These are phyloP conservation scores for Starmerella vaccinii DNA, from an alignment of 805 yeast genomes.

Conservation along the genomic window DNA sequence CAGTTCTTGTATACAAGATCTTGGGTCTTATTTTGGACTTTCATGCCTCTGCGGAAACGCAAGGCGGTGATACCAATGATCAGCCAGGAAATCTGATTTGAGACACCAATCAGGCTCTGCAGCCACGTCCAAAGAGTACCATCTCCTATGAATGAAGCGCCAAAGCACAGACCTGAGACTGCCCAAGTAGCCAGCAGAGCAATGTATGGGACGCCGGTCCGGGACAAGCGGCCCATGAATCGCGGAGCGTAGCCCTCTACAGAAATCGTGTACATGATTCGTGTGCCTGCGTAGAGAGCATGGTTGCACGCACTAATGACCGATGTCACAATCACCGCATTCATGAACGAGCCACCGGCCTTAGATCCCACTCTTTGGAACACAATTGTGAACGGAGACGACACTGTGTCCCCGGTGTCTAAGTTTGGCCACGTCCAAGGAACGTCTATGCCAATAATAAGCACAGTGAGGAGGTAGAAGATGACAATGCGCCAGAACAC, in stretches of 20 bases:
- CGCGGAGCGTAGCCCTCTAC: slow-evolving; percentile 50
- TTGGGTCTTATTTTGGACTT: slow-evolving; percentile 34
- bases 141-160: slow-evolving; percentile 44
- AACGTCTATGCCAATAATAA: slow-evolving; percentile 51
- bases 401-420: slow-evolving; percentile 35
- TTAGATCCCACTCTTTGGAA: slow-evolving; percentile 38
- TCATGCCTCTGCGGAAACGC: slow-evolving; percentile 42
- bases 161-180: slow-evolving; percentile 50
- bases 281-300: slow-evolving; percentile 54
- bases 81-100: slow-evolving; percentile 56
- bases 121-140: slow-evolving; percentile 47
- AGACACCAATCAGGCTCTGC: slow-evolving; percentile 50
- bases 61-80: slow-evolving; percentile 45
- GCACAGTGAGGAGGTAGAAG: slow-evolving; percentile 44
- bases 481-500: slow-evolving; percentile 45
- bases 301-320: slow-evolving; percentile 52
- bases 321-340: slow-evolving; percentile 45
- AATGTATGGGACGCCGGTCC: slow-evolving; percentile 43
- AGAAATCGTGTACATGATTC: slow-evolving; percentile 52
- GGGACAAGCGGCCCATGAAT: slow-evolving; percentile 39
- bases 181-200: slow-evolving; percentile 43
- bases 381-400: slow-evolving; percentile 39
- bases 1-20: slow-evolving; percentile 40
- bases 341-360: slow-evolving; percentile 42
- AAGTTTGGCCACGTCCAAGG: slow-evolving; percentile 45